Percentiles rank a stretch among this genome's conserved stretches.
These are phyloP conservation scores for Candida succiphila DNA, from an alignment of 805 yeast genomes.

Conservation along the genomic window DNA sequence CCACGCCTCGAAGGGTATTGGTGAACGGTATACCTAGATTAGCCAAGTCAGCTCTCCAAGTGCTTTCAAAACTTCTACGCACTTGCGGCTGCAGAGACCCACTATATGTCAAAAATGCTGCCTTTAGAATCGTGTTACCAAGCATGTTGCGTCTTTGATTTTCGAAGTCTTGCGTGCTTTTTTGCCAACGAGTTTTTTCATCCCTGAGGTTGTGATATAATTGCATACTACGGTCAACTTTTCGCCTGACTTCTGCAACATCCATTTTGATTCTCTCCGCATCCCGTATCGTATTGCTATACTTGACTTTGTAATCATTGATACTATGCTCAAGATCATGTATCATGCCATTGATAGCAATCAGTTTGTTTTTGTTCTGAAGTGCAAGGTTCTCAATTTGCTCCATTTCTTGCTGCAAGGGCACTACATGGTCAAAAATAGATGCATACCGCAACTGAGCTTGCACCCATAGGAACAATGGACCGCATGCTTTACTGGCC, in stretches of 20 bases:
- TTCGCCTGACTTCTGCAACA: slow-evolving; percentile 50
- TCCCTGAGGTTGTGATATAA: slow-evolving; percentile 52
- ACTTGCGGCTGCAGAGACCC: slow-evolving; percentile 34
- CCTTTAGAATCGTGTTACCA: slow-evolving; percentile 57
- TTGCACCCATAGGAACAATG: slow-evolving; percentile 76
- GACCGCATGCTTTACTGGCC: slow-evolving; percentile 95
- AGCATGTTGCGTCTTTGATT: slow-evolving; percentile 33
- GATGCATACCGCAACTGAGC: slow-evolving; percentile 79
- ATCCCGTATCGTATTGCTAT: slow-evolving; percentile 69
- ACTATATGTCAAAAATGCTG: slow-evolving; percentile 51
- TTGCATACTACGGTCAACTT: slow-evolving; percentile 50
- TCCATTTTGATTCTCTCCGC: slow-evolving; percentile 67
- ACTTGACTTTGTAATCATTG: slow-evolving; percentile 53
- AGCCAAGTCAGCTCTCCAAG: slow-evolving; percentile 20
- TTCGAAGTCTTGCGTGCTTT: slow-evolving; percentile 41
- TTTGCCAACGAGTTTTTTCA: slow-evolving; percentile 73
- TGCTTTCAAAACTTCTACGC: slow-evolving; percentile 21
- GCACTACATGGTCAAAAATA: slow-evolving; percentile 63
- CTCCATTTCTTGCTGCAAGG: slow-evolving; percentile 57
- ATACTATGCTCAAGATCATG: slow-evolving; percentile 62
- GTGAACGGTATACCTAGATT: slow-evolving; percentile 29
- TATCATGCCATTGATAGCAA: slow-evolving; percentile 78
- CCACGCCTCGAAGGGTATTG: slow-evolving; percentile 21
- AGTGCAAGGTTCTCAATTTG: slow-evolving; percentile 48
- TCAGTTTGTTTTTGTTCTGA: slow-evolving; percentile 56